Percentiles rank a stretch among this genome's conserved stretches.
Evolutionary conservation across 305 asterid species (phyloP).

Genomic region (Plantago rigida): DNA sequence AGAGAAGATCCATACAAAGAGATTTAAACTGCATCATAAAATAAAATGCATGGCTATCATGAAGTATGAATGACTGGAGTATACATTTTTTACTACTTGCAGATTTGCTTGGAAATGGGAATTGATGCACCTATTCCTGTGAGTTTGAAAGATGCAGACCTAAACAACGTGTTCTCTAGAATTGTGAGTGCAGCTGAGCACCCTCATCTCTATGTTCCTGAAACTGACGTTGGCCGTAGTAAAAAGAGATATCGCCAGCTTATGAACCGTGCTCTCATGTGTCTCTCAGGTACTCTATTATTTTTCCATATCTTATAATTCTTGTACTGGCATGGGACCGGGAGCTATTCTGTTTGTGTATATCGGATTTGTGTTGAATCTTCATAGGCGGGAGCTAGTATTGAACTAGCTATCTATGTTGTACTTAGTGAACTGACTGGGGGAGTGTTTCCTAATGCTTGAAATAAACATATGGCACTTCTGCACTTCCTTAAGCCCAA

Average conservation of each 20-base stretch:
- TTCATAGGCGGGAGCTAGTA: too few relatives aligned
- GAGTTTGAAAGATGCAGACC: constrained; percentile 75
- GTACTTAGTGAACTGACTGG: too few relatives aligned
- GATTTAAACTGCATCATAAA: constrained; percentile 15
- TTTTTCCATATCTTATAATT: neutral
- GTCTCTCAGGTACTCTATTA: constrained; percentile 56
- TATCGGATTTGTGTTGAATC: too few relatives aligned
- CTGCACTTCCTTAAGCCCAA: too few relatives aligned
- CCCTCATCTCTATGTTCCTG: constrained; percentile 81
- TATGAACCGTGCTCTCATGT: constrained; percentile 53
- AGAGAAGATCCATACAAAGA: neutral
- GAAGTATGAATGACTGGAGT: neutral
- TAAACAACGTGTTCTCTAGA: constrained; percentile 66
- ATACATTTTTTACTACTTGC: constrained; percentile 8
- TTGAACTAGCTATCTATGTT: too few relatives aligned
- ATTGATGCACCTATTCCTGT: constrained; percentile 78
- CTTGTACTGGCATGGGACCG: too few relatives aligned
- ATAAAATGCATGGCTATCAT: neutral
- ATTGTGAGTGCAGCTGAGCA: constrained; percentile 72
- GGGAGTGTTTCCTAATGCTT: too few relatives aligned
- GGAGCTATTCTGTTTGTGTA: too few relatives aligned
- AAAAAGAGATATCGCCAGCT: constrained; percentile 53
- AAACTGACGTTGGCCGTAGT: constrained; percentile 70
- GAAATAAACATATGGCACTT: too few relatives aligned
- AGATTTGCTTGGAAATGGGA: constrained; percentile 79